Base-by-base conservation (phyloP, 140 eudicot genomes). In the Senecio squalidus region DNA sequence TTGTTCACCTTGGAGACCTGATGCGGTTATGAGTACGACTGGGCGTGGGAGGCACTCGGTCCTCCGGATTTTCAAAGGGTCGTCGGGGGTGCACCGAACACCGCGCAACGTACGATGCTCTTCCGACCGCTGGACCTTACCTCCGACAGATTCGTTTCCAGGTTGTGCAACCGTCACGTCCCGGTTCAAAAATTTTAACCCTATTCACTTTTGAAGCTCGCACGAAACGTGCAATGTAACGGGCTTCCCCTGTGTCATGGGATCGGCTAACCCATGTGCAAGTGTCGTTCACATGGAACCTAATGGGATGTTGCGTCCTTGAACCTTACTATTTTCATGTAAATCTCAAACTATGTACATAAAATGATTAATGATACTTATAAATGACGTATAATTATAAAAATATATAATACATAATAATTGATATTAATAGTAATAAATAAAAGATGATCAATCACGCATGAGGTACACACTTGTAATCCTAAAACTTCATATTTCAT, bases 11-110 rank as follows among this genome's bases (percentile, higher is more conserved):
- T 73, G 80, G 84, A 78, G 84, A 78, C 80, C 77, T 73, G 80
- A 80, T 80, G 84, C 80, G 80, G 76, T 73, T 78, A 78, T 78
- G 80, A 78, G 84, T 78, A 73, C 77, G 84, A 78, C 76, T 79
- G 84, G 79, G 84, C 76, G 79, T 75, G 79, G 70, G 71, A 68
- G 79, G 76, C 69, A 78, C 76, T 72, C 79, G 76, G 79, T 72
- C 79, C 83, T 78, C 76, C 73, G 79, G 76, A 73, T 80, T 80
- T 75, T 80, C 82, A 80, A 76, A 76, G 49, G 49, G 49, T 22
- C 49, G 49, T 22, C 21, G 20, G 49, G 49, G 49, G 49, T 22
- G 49, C 21, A 43, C 49, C 49, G 21, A 27, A 49, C 56, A 49
- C 56, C 56, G 56, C 56, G 56, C 33, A 33, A 49, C 56, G 56